Conservation (phyloP, 2,329 filamentous ascomycete genomes). For the Tolypocladium ovalisporum region DNA sequence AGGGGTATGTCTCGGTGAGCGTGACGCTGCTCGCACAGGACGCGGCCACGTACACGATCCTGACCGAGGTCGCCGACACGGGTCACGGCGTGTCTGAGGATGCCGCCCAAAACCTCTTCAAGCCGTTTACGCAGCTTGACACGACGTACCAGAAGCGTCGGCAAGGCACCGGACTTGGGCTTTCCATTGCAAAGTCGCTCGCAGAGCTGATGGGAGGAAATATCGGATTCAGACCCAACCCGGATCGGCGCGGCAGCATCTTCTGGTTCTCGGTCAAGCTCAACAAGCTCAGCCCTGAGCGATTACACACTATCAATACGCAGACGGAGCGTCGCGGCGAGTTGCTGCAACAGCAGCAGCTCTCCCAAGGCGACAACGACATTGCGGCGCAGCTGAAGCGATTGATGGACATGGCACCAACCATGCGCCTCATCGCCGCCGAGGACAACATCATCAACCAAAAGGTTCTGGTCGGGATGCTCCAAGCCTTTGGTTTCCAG, state of each 20-base stretch:
- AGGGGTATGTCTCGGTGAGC: constrained; percentile 36
- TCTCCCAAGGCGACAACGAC: constrained; percentile 15
- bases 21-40: constrained; percentile 29
- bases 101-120: constrained; percentile 37
- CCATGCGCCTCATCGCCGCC: constrained; percentile 27
- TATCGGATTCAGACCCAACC: constrained; percentile 29
- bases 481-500: constrained; percentile 28
- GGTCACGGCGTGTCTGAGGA: constrained; percentile 40
- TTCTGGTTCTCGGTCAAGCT: constrained; percentile 40
- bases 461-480: constrained; percentile 24
- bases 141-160: constrained; percentile 40
- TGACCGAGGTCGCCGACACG: constrained; percentile 40
- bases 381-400: constrained; percentile 7
- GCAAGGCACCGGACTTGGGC: constrained; percentile 44
- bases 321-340: constrained; percentile 4
- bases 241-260: constrained; percentile 32
- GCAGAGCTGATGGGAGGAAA: constrained; percentile 45
- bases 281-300: constrained; percentile 20
- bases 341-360: background rate
- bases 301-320: constrained; percentile 15
- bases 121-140: constrained; percentile 44
- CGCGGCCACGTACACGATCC: constrained; percentile 30
- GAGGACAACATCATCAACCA: constrained; percentile 34
- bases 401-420: constrained; percentile 23
- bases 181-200: constrained; percentile 46